Base-by-base conservation (phyloP, 202 grass and related monocot genomes). In the Carex arenaria region DNA sequence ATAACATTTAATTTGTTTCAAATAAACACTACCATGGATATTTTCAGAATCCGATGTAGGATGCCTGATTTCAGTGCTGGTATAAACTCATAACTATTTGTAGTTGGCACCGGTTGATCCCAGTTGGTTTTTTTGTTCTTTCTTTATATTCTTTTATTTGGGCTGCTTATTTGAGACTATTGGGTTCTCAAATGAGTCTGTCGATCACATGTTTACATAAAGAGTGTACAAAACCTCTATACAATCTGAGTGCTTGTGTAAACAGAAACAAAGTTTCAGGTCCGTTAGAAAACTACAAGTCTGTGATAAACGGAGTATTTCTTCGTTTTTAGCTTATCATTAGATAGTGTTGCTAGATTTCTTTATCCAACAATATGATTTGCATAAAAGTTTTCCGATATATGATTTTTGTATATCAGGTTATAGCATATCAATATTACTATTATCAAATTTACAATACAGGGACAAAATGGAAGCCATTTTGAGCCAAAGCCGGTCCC, bases 401-500 rank as follows among this genome's bases (percentile, higher is more conserved):
- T 40, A 68, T 68, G 17, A 17, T 22, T 51, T 53, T 53, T 12
- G 2, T 28, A 13, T 47, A 6, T 22, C 53, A 73, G 22, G 20
- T 15, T 28, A 23, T 77, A 78, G 53, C 13, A 11, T 77, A 14
- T 63, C 17, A 77, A 34, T 13, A 59, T 15, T 63, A 72, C 30
- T 47, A 61, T 42, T 40, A 80, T 70, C 69, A 69, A 36, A 42
- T 52, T 87, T 86, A 61, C 40, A 82, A 64, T 92, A 43, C 36
- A 96, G 97, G 97, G 96, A 51, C 94, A 99, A 92, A 96, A 89
- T 87, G 97, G 97, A 88, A 99, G 97, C 84, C 97, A 99, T 89
- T 99, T 96, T 89, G 97, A 99, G 86, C 88, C 89, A 19, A 99
- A 96, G 88, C 83, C 97, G 61, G 91, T 99, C 74, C 93, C 97